Evolutionary conservation across 2,329 filamentous ascomycete genomes (phyloP).

Genomic region (Penicillium oxalicum): DNA sequence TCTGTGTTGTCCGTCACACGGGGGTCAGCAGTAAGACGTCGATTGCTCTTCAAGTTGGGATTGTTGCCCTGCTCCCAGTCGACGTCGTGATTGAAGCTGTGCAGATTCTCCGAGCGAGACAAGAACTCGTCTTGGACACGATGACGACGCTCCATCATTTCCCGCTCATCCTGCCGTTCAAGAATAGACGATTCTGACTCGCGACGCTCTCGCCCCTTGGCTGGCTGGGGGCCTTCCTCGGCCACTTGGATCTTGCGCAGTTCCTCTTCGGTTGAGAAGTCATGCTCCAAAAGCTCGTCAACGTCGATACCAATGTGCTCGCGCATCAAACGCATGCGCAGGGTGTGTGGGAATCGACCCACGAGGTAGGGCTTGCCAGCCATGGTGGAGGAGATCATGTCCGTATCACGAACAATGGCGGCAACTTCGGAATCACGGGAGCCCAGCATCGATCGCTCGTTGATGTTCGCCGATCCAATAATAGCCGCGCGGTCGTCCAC

Average conservation of each 20-base stretch:
- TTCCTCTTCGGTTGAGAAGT: conserved; percentile 62
- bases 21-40: conserved; percentile 52
- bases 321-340: conserved; percentile 89
- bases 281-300: conserved; percentile 79
- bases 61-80: conserved; percentile 56
- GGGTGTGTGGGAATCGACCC: conserved; percentile 83
- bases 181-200: conserved; percentile 29
- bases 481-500: conserved; percentile 90
- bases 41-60: conserved; percentile 50
- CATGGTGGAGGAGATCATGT: conserved; percentile 91
- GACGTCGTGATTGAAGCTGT: conserved; percentile 72
- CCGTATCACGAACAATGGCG: conserved; percentile 82
- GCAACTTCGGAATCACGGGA: conserved; percentile 88
- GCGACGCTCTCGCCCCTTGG: conserved; percentile 16
- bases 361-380: conserved; percentile 82
- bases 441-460: conserved; percentile 92
- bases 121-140: conserved; percentile 52
- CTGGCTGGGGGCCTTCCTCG: conserved; percentile 36
- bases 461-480: conserved; percentile 97
- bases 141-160: conserved; percentile 39
- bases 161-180: conserved; percentile 37
- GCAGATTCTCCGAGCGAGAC: conserved; percentile 50
- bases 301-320: conserved; percentile 96
- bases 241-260: conserved; percentile 54
- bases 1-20: conserved; percentile 55